Percentiles rank a stretch among this genome's conserved stretches.
Conservation (phyloP, 768 basidiomycete genomes). For the Lepiota brunneoincarnata region DNA sequence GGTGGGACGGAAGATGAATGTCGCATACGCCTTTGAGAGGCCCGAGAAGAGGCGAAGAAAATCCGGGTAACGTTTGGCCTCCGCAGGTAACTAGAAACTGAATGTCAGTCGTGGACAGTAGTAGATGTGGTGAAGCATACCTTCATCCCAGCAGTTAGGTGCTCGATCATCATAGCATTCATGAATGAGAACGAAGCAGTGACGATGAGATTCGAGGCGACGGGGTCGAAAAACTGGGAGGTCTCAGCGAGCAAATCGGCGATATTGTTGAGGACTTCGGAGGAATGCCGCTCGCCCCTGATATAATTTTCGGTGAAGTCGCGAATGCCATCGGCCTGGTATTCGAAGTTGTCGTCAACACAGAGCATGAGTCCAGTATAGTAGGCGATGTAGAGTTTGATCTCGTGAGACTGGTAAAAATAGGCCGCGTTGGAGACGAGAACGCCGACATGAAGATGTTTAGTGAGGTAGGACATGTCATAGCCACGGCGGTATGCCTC, state of each 20-base stretch:
- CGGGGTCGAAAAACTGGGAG: conserved; percentile 5
- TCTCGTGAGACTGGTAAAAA: conserved; percentile 8
- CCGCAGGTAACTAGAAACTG: conserved; percentile 2
- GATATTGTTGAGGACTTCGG: conserved; percentile 9
- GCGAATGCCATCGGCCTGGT: conserved; percentile 8
- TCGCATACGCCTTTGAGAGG: conserved; percentile 12
- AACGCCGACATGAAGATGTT: conserved; percentile 10
- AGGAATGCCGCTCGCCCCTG: conserved; percentile 8
- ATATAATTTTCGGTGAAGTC: conserved; percentile 11
- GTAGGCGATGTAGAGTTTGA: conserved; percentile 14
- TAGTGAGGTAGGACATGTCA: conserved; percentile 6
- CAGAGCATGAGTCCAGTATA: conserved; percentile 11
- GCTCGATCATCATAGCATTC: conserved; percentile 11
- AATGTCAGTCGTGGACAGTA: not conserved
- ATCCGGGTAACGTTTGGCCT: conserved; percentile 11
- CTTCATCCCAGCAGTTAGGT: conserved; percentile 6
- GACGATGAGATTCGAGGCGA: conserved; percentile 10
- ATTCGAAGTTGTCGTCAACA: conserved; percentile 10
- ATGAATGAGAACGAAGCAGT: conserved; percentile 12
- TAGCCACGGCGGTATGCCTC: conserved; percentile 12
- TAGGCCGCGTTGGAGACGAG: conserved; percentile 13
- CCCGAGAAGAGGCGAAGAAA: conserved; percentile 13
- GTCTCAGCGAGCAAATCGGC: conserved; percentile 10
- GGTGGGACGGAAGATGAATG: conserved; percentile 11
- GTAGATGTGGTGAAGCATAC: not conserved